Evolutionary conservation across 805 yeast species (phyloP).

Genomic region (Scheffersomyces spartinae): DNA sequence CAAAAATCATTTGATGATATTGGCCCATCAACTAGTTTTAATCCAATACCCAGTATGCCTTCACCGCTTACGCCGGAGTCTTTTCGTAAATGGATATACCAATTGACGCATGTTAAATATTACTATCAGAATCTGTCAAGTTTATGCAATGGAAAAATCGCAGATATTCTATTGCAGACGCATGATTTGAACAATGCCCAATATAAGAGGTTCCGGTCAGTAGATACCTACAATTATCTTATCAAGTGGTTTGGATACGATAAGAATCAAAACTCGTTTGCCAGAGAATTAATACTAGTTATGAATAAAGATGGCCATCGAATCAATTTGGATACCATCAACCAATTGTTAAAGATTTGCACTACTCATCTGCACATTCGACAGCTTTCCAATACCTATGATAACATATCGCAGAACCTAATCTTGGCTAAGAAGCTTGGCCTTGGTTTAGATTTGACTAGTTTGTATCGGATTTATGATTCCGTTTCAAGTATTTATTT

Average conservation of each 20-base stretch:
- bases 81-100: slow-evolving; percentile 24
- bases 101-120: slow-evolving; percentile 22
- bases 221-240: slow-evolving; percentile 25
- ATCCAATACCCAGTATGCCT: slow-evolving; percentile 24
- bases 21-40: slow-evolving; percentile 13
- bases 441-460: slow-evolving; percentile 19
- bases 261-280: slow-evolving; percentile 29
- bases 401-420: slow-evolving; percentile 19
- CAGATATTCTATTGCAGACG: slow-evolving; percentile 25
- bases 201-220: slow-evolving; percentile 19
- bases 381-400: slow-evolving; percentile 19
- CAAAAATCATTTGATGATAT: slow-evolving; percentile 5
- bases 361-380: slow-evolving; percentile 20
- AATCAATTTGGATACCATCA: slow-evolving; percentile 30
- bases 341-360: slow-evolving; percentile 20
- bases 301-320: slow-evolving; percentile 30
- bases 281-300: slow-evolving; percentile 25
- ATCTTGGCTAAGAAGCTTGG: slow-evolving; percentile 13
- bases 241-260: slow-evolving; percentile 28
- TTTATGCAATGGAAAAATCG: slow-evolving; percentile 21
- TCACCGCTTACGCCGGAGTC: slow-evolving; percentile 12
- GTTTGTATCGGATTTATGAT: slow-evolving; percentile 26
- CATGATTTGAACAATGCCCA: slow-evolving; percentile 21
- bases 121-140: slow-evolving; percentile 22
- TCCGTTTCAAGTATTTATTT: slow-evolving; percentile 25